These are phyloP conservation scores for Marchantia polymorpha DNA, from an alignment of 225 moss, liverwort and hornwort species.

Conservation along the genomic window DNA sequence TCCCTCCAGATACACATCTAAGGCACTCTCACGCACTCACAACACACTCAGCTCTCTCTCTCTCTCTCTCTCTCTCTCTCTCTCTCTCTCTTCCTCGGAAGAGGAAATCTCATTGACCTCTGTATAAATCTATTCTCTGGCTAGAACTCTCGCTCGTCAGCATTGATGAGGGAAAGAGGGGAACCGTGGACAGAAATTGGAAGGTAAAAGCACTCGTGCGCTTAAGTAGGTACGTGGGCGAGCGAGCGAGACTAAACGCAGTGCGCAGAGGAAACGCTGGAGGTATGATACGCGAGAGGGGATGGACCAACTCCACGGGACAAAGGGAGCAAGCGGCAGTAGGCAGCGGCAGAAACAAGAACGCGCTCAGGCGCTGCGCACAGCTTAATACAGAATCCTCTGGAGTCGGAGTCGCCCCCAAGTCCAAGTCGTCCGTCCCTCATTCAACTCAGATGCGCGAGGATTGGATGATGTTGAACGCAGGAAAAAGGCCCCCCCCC, in stretches of 20 bases:
- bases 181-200: background rate
- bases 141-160: background rate
- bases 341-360: background rate
- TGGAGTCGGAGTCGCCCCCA: background rate
- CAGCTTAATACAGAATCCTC: background rate
- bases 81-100: background rate
- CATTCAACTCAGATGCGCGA: constrained; percentile 9
- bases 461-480: constrained; percentile 4
- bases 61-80: background rate
- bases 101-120: background rate
- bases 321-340: background rate
- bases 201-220: background rate
- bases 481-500: background rate
- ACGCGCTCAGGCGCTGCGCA: background rate
- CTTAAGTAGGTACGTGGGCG: background rate
- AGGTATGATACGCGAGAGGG: background rate
- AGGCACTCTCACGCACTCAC: background rate
- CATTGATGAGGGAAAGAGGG: background rate
- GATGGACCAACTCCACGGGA: background rate
- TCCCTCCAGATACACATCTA: background rate
- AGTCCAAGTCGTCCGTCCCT: constrained; percentile 1
- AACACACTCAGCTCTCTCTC: background rate
- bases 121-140: background rate
- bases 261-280: background rate
- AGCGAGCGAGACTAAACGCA: background rate